Evolutionary conservation across 345 rosid species (phyloP).

Genomic region (Melastoma malabathricum): DNA sequence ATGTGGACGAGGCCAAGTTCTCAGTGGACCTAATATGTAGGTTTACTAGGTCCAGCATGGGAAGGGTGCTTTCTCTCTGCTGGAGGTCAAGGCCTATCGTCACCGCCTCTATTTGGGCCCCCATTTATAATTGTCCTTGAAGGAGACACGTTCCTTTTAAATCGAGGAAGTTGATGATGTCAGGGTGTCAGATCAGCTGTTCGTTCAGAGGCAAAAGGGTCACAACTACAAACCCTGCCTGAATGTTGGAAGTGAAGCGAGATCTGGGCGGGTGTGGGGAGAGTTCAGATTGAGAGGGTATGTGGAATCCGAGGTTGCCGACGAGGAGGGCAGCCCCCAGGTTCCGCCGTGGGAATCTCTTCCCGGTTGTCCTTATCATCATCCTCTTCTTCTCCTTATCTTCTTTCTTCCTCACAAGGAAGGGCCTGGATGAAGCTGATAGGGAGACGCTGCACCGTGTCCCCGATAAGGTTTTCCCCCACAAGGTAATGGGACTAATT

Average conservation of each 20-base stretch:
- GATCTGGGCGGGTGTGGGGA: too few relatives aligned
- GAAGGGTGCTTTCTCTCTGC: slow-evolving; percentile 13
- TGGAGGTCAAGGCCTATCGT: slow-evolving; percentile 20
- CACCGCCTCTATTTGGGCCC: slow-evolving; percentile 20
- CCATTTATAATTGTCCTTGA: too few relatives aligned
- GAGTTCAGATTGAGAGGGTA: too few relatives aligned
- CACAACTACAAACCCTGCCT: too few relatives aligned
- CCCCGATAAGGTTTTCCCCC: background rate
- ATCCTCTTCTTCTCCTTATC: slow-evolving; percentile 5
- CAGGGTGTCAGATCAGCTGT: too few relatives aligned
- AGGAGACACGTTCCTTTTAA: too few relatives aligned
- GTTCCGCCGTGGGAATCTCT: slow-evolving; percentile 10
- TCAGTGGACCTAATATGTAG: slow-evolving; percentile 10
- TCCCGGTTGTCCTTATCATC: slow-evolving; percentile 3
- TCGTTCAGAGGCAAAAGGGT: too few relatives aligned
- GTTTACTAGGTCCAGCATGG: slow-evolving; percentile 16
- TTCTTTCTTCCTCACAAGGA: slow-evolving; percentile 5
- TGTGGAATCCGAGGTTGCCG: too few relatives aligned
- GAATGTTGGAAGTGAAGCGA: too few relatives aligned
- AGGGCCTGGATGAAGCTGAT: slow-evolving; percentile 9
- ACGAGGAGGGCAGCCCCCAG: background rate
- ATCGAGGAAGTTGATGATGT: too few relatives aligned
- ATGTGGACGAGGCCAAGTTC: slow-evolving; percentile 18
- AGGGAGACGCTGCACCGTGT: background rate
- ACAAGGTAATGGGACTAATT: background rate